Evolutionary conservation across 257 asterid species (phyloP), one percentile per base, ranked within the genome.

Genomic region (Gentiana straminea): DNA sequence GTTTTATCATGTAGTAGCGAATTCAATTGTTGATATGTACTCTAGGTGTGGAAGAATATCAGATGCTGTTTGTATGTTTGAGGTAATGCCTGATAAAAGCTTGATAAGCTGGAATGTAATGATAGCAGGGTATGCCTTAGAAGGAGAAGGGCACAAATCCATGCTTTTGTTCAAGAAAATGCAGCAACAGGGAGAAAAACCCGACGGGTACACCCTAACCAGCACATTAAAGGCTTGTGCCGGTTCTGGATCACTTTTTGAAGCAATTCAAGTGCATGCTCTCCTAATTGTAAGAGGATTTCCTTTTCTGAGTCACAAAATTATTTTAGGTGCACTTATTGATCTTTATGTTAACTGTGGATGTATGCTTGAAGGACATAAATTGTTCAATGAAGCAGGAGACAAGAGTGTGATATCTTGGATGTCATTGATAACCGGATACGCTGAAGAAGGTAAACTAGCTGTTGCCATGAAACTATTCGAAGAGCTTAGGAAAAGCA

Each of bases 221-320:
- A 81, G 94, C 78, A 69, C 78, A 8, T 59, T 84, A 58, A 84
- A 84, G 67, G 86, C 89, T 35, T 84, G 94, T 51, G 66, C 77
- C 57, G 60, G 54, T 60, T 68, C 69, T 41, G 78, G 79, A 66
- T 87, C 93, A 5, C 59, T 75, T n/a, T 67, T 33, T 38, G 79
- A 74, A 61, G 94, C 89, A 37, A 67, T 65, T 55, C 94, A 84
- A 61, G 73, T 84, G 24, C 94, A 81, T 32, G 77, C 73, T 36
- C 74, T 73, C 56, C 59, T 84, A 43, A 68, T 75, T 51, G 62
- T 69, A 3, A 68, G 62, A 36, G 94, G 82, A 54, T 64, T 57
- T 63, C 73, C 75, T 41, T 56, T 76, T 68, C 68, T 64, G 35
- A 52, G 55, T 58, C 74, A 81, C 36, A 73, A 59, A 48, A 63